Conservation (phyloP, 108 stramenopile species). For the Ochromonas danica region DNA sequence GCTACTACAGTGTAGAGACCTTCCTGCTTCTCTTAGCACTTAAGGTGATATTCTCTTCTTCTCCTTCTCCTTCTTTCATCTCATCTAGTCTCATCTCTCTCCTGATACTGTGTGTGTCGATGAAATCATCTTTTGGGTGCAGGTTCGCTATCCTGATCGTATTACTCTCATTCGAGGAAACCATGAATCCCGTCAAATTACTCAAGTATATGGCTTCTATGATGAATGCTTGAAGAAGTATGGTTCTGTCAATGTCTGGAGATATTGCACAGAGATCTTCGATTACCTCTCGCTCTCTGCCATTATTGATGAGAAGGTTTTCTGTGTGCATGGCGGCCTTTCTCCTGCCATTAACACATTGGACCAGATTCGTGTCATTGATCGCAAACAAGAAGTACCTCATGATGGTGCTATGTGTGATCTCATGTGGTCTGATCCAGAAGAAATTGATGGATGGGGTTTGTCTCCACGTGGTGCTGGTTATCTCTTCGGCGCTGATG, state of each 20-base stretch:
- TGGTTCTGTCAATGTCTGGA: slow-evolving; percentile 94
- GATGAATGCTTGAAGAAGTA: slow-evolving; percentile 98
- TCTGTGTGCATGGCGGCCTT: slow-evolving; percentile 94
- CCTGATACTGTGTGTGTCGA: neutral
- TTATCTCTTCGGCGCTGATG: slow-evolving; percentile 93
- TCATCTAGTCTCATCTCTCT: neutral
- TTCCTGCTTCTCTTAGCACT: slow-evolving; percentile 89
- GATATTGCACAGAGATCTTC: slow-evolving; percentile 97
- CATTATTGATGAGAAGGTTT: slow-evolving; percentile 92
- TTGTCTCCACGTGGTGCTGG: slow-evolving; percentile 95
- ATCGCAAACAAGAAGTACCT: slow-evolving; percentile 97
- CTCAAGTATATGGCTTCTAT: slow-evolving; percentile 98
- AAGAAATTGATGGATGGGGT: slow-evolving; percentile 96
- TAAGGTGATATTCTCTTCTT: slow-evolving; percentile 62
- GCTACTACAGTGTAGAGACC: slow-evolving; percentile 97
- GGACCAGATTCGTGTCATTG: slow-evolving; percentile 92
- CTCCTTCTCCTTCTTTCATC: neutral
- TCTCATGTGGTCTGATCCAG: slow-evolving; percentile 97
- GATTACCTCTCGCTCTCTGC: slow-evolving; percentile 87
- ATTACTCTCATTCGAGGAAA: slow-evolving; percentile 98
- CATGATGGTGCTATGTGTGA: slow-evolving; percentile 99
- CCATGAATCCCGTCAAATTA: slow-evolving; percentile 93
- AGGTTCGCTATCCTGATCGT: slow-evolving; percentile 85
- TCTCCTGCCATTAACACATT: slow-evolving; percentile 88
- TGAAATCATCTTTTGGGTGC: neutral